Percentiles rank a stretch among this genome's conserved stretches.
Conservation (phyloP, 2,329 filamentous ascomycete genomes). For the Knoxdaviesia capensis region DNA sequence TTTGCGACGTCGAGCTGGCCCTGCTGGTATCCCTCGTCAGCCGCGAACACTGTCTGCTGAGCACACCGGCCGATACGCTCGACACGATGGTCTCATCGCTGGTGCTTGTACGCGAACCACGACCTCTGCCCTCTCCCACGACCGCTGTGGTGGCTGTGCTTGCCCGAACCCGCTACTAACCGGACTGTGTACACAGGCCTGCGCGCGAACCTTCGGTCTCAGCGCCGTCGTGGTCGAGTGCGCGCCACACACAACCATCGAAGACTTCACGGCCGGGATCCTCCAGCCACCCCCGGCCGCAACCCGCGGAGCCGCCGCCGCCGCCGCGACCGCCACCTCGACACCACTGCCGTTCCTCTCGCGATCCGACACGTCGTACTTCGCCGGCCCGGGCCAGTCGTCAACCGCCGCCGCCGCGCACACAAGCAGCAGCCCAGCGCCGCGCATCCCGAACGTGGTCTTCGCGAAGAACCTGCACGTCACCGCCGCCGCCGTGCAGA, state of each 20-base stretch:
- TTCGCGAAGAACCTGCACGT: constrained; percentile 63
- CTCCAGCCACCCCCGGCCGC: constrained; percentile 20
- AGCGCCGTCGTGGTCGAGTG: constrained; percentile 53
- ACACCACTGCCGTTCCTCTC: constrained; percentile 8
- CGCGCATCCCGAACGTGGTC: constrained; percentile 59
- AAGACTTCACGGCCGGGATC: constrained; percentile 60
- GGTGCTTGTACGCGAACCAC: constrained; percentile 30
- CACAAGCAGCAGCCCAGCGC: neutral
- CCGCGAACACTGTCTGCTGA: constrained; percentile 75
- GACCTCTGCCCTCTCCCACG: neutral
- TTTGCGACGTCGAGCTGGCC: constrained; percentile 79
- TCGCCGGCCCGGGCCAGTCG: constrained; percentile 8
- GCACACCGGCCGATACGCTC: constrained; percentile 41
- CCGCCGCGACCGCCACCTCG: constrained; percentile 8
- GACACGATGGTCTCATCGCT: constrained; percentile 42
- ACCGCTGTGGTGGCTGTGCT: neutral
- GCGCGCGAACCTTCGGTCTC: constrained; percentile 51
- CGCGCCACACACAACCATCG: constrained; percentile 50
- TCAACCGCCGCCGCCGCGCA: constrained; percentile 9
- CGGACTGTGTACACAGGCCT: constrained; percentile 27
- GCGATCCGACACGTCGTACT: constrained; percentile 12
- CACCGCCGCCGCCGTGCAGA: constrained; percentile 58
- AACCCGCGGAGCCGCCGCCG: constrained; percentile 6
- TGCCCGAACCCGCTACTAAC: neutral
- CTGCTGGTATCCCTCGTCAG: constrained; percentile 62